A percentile compares a stretch with the other conserved stretches of the same genome.
phyloP scores from a whole-genome alignment of 2,329 filamentous ascomycete genomes.

The Aquanectria penicillioides region DNA sequence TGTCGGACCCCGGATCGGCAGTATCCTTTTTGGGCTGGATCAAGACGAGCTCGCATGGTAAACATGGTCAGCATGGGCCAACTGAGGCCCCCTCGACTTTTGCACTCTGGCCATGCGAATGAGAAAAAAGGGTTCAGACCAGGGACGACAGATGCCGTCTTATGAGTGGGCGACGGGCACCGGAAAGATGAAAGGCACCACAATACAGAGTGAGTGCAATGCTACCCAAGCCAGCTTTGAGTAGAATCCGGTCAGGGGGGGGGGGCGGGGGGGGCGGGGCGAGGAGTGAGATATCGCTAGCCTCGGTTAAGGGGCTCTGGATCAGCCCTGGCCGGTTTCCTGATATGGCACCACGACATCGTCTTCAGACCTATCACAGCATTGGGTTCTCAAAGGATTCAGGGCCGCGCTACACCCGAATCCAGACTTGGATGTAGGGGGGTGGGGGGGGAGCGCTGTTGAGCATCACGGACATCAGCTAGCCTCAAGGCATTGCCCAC shows the following conservation, averaged over 20 bases:
- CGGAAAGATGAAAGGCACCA: background rate
- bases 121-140: no score
- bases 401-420: background rate
- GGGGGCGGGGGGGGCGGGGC: background rate
- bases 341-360: constrained; percentile 8
- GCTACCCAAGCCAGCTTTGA: background rate
- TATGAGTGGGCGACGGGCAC: no score
- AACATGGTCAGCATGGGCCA: background rate
- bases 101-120: no score
- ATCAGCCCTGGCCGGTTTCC: constrained; percentile 2
- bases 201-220: background rate
- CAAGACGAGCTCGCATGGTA: background rate
- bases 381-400: background rate
- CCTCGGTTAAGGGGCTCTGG: background rate
- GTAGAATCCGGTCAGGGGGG: background rate
- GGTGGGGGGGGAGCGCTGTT: background rate
- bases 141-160: no score
- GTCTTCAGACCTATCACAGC: background rate
- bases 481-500: no score
- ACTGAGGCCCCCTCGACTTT: no score
- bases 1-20: constrained; percentile 34
- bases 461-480: no score
- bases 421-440: background rate
- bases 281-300: no score
- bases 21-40: constrained; percentile 23